Percentiles rank a stretch among this genome's conserved stretches.
These are phyloP conservation scores for Globomyces sp. DNA, from an alignment of 371 early-diverging fungal species.

Conservation along the genomic window DNA sequence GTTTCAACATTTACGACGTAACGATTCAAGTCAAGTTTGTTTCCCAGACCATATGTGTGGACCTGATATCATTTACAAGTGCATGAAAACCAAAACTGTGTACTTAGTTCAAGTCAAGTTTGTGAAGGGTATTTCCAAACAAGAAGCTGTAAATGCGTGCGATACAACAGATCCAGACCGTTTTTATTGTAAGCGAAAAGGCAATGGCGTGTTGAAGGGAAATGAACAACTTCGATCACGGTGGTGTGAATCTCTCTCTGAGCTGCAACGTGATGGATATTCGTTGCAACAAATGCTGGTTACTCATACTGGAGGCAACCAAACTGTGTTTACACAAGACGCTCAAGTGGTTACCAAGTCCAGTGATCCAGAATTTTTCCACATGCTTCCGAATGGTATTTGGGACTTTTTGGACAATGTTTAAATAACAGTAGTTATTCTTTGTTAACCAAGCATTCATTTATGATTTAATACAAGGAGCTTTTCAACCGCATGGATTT, in stretches of 20 bases:
- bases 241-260: neutral
- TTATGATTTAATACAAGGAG: too few species aligned
- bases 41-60: conserved; percentile 35
- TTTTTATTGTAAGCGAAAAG: conserved; percentile 27
- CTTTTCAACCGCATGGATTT: too few species aligned
- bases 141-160: conserved; percentile 28
- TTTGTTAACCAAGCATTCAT: too few species aligned
- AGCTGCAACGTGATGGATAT: conserved; percentile 8
- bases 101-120: conserved; percentile 35
- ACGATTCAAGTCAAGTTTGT: conserved; percentile 11
- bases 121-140: conserved; percentile 32
- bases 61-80: conserved; percentile 35
- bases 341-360: neutral
- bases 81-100: conserved; percentile 19
- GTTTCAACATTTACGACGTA: neutral
- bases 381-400: neutral
- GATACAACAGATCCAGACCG: conserved; percentile 28
- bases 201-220: conserved; percentile 20
- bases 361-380: conserved; percentile 10
- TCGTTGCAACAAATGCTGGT: conserved; percentile 10
- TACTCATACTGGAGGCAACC: conserved; percentile 15
- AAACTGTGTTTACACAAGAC: neutral
- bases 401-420: conserved; percentile 10
- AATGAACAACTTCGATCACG: conserved; percentile 12
- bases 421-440: too few species aligned